Conservation (phyloP, 441 rosid genomes). For the Corymbia citriodora region DNA sequence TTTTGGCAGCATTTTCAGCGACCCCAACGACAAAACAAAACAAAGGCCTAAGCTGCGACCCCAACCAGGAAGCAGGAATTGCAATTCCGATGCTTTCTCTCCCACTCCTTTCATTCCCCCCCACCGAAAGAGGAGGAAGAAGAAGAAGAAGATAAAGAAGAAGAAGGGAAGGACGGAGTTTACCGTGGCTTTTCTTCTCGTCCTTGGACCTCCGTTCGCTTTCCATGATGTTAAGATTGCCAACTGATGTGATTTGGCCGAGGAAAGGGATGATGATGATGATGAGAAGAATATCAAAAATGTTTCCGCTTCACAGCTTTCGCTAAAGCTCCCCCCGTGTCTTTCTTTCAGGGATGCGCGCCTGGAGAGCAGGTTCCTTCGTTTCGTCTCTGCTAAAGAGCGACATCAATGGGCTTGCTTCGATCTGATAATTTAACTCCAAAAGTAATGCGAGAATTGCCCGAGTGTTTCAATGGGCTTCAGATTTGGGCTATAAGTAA, state of each 20-base stretch:
- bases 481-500: background rate
- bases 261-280: background rate
- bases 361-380: background rate
- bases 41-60: background rate
- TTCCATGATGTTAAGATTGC: constrained; percentile 43
- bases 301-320: background rate
- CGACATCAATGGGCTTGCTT: too few relatives aligned
- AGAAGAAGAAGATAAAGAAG: background rate
- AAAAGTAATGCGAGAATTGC: background rate
- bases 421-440: too few relatives aligned
- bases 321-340: background rate
- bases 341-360: too few relatives aligned
- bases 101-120: background rate
- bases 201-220: constrained; percentile 52
- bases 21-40: background rate
- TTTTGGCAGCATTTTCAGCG: background rate
- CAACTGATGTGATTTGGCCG: background rate
- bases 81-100: background rate
- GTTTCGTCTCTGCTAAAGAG: background rate
- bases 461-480: background rate
- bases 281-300: background rate
- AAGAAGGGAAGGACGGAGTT: background rate
- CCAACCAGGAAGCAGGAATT: background rate
- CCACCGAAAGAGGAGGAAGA: background rate
- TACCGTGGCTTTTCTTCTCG: constrained; percentile 46